phyloP scores from a whole-genome alignment of 2,329 filamentous ascomycete genomes.

The Talaromyces amestolkiae region DNA sequence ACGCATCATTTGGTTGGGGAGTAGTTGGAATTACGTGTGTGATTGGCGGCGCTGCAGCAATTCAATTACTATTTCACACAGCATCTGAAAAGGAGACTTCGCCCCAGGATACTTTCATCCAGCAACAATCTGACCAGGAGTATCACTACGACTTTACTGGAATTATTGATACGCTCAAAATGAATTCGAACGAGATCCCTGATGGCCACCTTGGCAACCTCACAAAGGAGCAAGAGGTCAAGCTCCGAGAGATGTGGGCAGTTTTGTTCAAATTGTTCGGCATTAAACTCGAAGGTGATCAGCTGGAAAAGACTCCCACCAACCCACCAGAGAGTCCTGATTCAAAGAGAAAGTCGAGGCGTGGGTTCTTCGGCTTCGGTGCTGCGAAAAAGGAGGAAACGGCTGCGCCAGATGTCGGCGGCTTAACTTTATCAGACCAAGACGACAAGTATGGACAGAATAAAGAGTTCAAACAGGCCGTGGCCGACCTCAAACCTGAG shows the following conservation, averaged over 20 bases:
- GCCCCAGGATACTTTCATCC: neutral
- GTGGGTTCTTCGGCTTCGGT: constrained; percentile 65
- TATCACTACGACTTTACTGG: constrained; percentile 30
- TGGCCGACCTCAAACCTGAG: constrained; percentile 74
- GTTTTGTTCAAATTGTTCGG: constrained; percentile 73
- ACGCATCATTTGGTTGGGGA: constrained; percentile 40
- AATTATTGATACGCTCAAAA: constrained; percentile 37
- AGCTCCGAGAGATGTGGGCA: constrained; percentile 83
- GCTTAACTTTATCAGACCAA: constrained; percentile 46
- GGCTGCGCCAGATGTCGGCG: constrained; percentile 26
- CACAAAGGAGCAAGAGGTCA: constrained; percentile 83
- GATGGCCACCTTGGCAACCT: constrained; percentile 77
- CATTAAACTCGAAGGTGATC: constrained; percentile 43
- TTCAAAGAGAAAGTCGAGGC: constrained; percentile 69
- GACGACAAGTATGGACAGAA: constrained; percentile 93
- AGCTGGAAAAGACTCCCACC: constrained; percentile 19
- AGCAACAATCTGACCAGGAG: constrained; percentile 8
- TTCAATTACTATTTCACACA: constrained; percentile 24
- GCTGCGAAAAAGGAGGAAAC: constrained; percentile 53
- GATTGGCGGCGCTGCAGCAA: constrained; percentile 36
- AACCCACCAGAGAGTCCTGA: constrained; percentile 24
- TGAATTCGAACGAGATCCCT: constrained; percentile 33
- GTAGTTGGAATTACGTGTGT: constrained; percentile 34
- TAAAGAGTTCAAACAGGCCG: constrained; percentile 78
- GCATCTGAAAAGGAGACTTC: constrained; percentile 9